These are phyloP conservation scores for Coemansia sp. DNA, from an alignment of 192 early-diverging fungal genomes.

Conservation along the genomic window DNA sequence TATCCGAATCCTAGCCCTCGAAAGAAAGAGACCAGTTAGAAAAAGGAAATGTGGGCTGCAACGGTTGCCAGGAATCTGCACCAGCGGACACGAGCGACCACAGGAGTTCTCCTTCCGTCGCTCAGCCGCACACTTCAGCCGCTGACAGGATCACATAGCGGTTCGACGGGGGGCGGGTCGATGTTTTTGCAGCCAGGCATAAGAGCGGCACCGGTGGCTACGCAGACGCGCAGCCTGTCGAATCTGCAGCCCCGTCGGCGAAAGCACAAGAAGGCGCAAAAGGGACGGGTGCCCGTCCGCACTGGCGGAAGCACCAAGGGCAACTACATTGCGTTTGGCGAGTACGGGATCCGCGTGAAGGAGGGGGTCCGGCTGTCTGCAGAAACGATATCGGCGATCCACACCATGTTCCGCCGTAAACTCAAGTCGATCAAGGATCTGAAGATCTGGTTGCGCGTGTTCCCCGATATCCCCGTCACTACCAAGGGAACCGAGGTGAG, in stretches of 20 bases:
- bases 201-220: neutral
- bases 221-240: slow-evolving; percentile 58
- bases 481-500: slow-evolving; percentile 87
- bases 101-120: slow-evolving; percentile 7
- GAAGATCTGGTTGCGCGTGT: slow-evolving; percentile 81
- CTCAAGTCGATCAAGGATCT: slow-evolving; percentile 88
- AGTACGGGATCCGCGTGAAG: slow-evolving; percentile 89
- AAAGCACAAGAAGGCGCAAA: slow-evolving; percentile 85
- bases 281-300: slow-evolving; percentile 81
- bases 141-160: neutral
- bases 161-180: neutral
- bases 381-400: slow-evolving; percentile 77
- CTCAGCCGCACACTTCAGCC: neutral
- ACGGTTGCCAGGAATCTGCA: slow-evolving; percentile 32
- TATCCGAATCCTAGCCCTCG: neutral
- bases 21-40: neutral
- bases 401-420: slow-evolving; percentile 71
- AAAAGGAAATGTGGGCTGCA: slow-evolving; percentile 39
- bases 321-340: slow-evolving; percentile 84
- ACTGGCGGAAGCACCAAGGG: slow-evolving; percentile 84
- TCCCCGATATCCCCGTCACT: slow-evolving; percentile 91
- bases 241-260: slow-evolving; percentile 77
- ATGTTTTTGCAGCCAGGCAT: slow-evolving; percentile 1
- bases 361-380: slow-evolving; percentile 80
- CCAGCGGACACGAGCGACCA: slow-evolving; percentile 13